These are phyloP conservation scores for Dipodascus albidus DNA, from an alignment of 805 yeast genomes.

Conservation along the genomic window DNA sequence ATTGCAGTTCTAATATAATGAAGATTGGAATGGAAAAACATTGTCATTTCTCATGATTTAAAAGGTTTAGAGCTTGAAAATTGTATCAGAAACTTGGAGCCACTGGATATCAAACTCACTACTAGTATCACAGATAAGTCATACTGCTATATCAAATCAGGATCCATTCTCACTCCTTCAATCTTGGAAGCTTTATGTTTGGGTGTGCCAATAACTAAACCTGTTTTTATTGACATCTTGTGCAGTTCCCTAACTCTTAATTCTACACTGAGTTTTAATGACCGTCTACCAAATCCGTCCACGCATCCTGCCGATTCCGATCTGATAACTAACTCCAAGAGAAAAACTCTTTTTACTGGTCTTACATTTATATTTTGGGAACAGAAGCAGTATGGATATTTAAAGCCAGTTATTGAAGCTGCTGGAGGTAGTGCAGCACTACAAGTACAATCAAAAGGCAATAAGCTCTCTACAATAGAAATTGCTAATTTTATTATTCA, in stretches of 20 bases:
- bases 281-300: conserved; percentile 17
- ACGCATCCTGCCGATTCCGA: conserved; percentile 17
- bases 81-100: conserved; percentile 11
- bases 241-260: background rate
- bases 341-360: conserved; percentile 19
- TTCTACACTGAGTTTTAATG: background rate
- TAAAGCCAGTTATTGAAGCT: conserved; percentile 18
- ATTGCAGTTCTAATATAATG: conserved; percentile 7
- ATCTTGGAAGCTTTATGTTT: conserved; percentile 26
- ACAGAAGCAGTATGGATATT: conserved; percentile 13
- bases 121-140: conserved; percentile 7
- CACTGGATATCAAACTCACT: conserved; percentile 22
- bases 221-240: conserved; percentile 17
- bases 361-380: conserved; percentile 21
- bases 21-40: conserved; percentile 17
- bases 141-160: conserved; percentile 17
- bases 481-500: conserved; percentile 1
- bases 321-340: conserved; percentile 16
- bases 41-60: conserved; percentile 18
- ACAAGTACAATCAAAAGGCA: background rate
- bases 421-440: conserved; percentile 17
- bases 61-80: conserved; percentile 11
- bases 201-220: conserved; percentile 23
- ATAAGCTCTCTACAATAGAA: background rate
- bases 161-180: conserved; percentile 17